phyloP scores from a whole-genome alignment of 768 basidiomycete genomes.

The Paxillus involutus region DNA sequence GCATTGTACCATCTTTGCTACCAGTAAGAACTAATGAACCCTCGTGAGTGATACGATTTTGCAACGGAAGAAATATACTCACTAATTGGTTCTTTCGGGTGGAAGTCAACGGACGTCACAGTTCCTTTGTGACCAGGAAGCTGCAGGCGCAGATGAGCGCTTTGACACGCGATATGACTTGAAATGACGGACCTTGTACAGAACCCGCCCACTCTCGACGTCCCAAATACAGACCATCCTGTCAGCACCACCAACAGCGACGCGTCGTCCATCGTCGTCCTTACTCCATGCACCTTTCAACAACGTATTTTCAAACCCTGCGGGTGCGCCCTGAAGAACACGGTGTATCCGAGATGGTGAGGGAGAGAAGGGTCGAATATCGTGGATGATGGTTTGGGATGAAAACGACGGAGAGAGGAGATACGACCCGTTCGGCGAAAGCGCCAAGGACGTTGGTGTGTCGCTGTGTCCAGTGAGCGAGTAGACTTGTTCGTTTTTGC shows the following conservation, averaged over 20 bases:
- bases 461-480: conserved; percentile 84
- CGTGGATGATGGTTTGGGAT: conserved; percentile 86
- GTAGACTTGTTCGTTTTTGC: conserved; percentile 81
- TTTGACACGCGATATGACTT: neutral
- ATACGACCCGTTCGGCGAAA: conserved; percentile 87
- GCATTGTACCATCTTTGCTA: conserved; percentile 91
- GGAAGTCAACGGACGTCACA: conserved; percentile 94
- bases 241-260: conserved; percentile 89
- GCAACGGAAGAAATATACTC: conserved; percentile 30
- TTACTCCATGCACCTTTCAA: conserved; percentile 86
- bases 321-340: conserved; percentile 77
- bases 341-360: conserved; percentile 81
- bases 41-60: conserved; percentile 5
- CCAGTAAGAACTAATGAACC: conserved; percentile 71
- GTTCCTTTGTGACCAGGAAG: conserved; percentile 97
- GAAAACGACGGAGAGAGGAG: conserved; percentile 91
- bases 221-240: conserved; percentile 87
- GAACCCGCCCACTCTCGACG: conserved; percentile 69
- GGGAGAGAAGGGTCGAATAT: conserved; percentile 92
- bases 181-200: conserved; percentile 66
- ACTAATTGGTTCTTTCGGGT: conserved; percentile 95
- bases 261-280: conserved; percentile 77
- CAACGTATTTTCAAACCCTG: conserved; percentile 90
- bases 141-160: conserved; percentile 34
- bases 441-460: conserved; percentile 88